phyloP scores from a whole-genome alignment of 1,284 basidiomycete genomes.

The Stygiomarasmius scandens region DNA sequence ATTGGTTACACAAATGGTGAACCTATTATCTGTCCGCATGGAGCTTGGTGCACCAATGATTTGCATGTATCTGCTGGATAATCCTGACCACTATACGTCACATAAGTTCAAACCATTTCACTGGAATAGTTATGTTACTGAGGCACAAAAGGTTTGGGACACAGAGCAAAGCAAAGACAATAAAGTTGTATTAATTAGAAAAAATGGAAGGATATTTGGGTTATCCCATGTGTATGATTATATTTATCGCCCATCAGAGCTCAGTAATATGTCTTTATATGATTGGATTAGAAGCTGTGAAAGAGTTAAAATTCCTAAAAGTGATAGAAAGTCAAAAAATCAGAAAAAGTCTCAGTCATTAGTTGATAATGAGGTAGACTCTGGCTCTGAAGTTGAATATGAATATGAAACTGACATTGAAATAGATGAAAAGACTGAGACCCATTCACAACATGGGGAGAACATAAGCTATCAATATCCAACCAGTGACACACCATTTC shows the following conservation, averaged over 20 bases:
- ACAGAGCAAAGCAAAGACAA: no score
- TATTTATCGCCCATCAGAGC: no score
- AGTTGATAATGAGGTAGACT: conserved; percentile 23
- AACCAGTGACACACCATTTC: conserved; percentile 1
- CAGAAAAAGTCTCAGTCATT: conserved; percentile 30
- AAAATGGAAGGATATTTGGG: no score
- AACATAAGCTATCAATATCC: background rate
- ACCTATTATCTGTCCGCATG: conserved; percentile 25
- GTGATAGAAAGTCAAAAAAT: conserved; percentile 18
- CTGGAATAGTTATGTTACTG: conserved; percentile 28
- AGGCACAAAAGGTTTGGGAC: conserved; percentile 17
- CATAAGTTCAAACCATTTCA: no score
- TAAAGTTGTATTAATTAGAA: no score
- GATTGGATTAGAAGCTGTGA: no score
- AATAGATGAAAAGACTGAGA: background rate
- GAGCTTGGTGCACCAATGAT: no score
- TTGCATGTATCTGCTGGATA: no score
- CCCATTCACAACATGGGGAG: background rate
- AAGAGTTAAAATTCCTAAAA: background rate
- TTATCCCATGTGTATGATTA: no score
- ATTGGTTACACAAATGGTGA: conserved; percentile 33
- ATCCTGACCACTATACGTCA: no score
- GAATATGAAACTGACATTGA: background rate
- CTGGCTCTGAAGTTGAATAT: background rate
- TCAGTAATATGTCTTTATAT: no score